Base-by-base conservation (phyloP, 2,329 filamentous ascomycete genomes). In the Beauveria scarabaeidicola region DNA sequence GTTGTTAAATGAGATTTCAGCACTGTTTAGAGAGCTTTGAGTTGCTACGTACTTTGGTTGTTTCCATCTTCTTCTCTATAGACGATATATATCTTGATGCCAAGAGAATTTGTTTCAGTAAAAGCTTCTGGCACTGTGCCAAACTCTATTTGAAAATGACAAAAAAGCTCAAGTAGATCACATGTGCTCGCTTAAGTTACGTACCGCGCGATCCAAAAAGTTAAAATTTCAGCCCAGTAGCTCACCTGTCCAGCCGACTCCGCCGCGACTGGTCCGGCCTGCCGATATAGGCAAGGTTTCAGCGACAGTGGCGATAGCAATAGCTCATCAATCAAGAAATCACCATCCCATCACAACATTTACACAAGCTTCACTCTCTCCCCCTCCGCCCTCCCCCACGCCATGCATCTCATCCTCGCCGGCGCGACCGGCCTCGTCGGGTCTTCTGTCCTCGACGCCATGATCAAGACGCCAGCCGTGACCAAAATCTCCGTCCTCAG, bases 401-500 rank as follows among this genome's bases (percentile, higher is more conserved):
- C 27, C 25, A 85, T 85, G 81, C 83, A 86, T 73, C 76, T 88
- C 66, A 84, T 88, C 61, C 76, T 88, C 54, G 88, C 85, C 0
- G 85, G 85, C n/a, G 85, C 84, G 11, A 88, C 85, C 0, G 86
- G 86, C 66, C 77, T 88, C 2, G 80, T 88, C 40, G 86, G 86
- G 68, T 83, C 80, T 0, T 78, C 73, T 43, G 81, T 81, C 17
- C 77, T 89, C 2, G 82, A 86, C 62, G 79, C 81, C 63, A 85
- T 88, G 77, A 75, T 88, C 63, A 77, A 76, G 63, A 61, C 66
- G 52, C 74, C 74, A 40, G 75, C 78, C 41, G 75, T 90, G 60
- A 82, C 80, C 52, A 84, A 83, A 65, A 82, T 91, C 67, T 86
- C 85, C 23, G 83, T 92, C 65, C 78, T 91, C 52, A 84, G 80